Base-by-base conservation (phyloP, 345 rosid species). In the Sapria himalayana region DNA sequence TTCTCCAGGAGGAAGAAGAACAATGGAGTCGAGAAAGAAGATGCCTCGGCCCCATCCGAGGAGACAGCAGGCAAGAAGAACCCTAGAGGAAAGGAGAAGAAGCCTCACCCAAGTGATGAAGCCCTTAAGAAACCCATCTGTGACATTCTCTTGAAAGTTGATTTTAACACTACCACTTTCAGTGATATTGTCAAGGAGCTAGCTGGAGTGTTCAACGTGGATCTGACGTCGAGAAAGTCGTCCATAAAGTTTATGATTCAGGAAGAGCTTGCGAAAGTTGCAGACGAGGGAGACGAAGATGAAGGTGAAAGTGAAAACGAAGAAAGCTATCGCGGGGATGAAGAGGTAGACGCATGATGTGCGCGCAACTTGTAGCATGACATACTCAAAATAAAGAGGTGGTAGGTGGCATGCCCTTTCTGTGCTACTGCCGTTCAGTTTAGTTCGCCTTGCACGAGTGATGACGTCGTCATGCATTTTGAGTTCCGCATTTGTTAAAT, bases 151-250 rank as follows among this genome's bases (percentile, higher is more conserved):
- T 72, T 72, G 54, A 65, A 61, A 41, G 93, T 85, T 53, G 93
- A 85, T 62, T 85, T 85, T 57, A 77, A 74, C 48, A 85, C 85
- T 41, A 89, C 97, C 36, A 86, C 97, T 7, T 81, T 86, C 60
- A 78, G 89, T 0, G 97, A 86, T 64, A 81, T 86, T 55, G 64
- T 86, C 52, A 73, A 73, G 56, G 56, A 22, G 50, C 92, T 86
- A 85, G 96, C 61, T 31, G 1, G 16, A 33, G 63, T 23, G 47
- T 85, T 64, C 27, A 52, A 57, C 1, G 44, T 44, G 0, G 71
- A 72, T 56, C 76, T 80, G 29, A 46, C 66, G n/a, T 46, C 63
- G 9, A 77, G 67, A 51, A 85, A 74, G 61, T 56, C 92, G 29
- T 59, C 70, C 3, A 71, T 85, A 60, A 85, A 85, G 71, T 18